A percentile compares a stretch with the other conserved stretches of the same genome.
phyloP scores from a whole-genome alignment of 2,329 filamentous ascomycete genomes.

The Tolypocladium pustulatum region DNA sequence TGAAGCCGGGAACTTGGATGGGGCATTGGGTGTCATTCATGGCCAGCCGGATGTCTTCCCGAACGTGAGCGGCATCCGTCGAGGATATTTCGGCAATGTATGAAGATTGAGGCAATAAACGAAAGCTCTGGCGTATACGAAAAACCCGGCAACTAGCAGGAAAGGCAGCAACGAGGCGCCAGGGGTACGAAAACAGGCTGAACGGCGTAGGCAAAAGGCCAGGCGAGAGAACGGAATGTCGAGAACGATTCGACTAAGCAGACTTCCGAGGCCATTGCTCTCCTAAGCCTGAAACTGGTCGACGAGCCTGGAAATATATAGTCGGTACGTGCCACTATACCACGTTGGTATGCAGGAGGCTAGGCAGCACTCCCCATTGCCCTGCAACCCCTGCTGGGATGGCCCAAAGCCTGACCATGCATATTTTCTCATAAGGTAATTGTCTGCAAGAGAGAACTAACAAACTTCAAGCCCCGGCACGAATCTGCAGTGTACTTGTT shows the following conservation, averaged over 20 bases:
- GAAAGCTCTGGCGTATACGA: no score
- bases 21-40: constrained; percentile 2
- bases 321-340: background rate
- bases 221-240: background rate
- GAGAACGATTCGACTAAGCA: background rate
- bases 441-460: no score
- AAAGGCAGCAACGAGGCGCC: background rate
- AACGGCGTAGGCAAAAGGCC: no score
- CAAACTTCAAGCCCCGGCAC: background rate
- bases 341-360: background rate
- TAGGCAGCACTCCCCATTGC: background rate
- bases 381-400: background rate
- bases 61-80: no score
- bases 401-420: background rate
- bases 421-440: background rate
- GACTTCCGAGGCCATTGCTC: background rate
- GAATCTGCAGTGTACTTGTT: background rate
- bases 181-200: background rate
- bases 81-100: background rate
- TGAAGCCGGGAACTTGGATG: constrained; percentile 1
- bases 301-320: background rate
- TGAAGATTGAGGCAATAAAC: background rate
- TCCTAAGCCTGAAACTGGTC: background rate
- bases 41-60: background rate
- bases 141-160: no score